Evolutionary conservation across 2,329 filamentous ascomycete genomes (phyloP), one percentile per base, ranked within the genome.

Genomic region (Ilyonectria sp.): DNA sequence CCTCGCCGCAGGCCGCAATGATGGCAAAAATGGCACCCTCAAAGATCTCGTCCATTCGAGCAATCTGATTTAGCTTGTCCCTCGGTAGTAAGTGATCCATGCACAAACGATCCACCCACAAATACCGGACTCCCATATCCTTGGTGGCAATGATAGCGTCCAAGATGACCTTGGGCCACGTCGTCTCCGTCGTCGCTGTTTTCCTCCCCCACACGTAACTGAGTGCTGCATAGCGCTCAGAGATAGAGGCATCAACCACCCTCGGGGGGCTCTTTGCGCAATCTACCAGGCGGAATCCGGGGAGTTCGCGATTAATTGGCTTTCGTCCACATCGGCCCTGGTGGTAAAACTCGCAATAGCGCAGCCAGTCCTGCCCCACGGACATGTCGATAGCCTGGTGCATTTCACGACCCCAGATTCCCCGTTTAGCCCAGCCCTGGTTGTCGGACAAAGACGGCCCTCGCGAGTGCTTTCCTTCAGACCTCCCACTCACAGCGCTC

Each of bases 81-180:
- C 76, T 69, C 0, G 71, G 68, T 2, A 63, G 65, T 2, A 68
- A 19, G 6, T 74, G 68, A 37, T 77, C 73, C 37, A 83, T 79
- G 50, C 82, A 83, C 2, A 79, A 74, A 29, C 74, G 71, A 61
- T 83, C 81, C 2, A 83, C 76, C 82, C 82, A 83, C 2, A 83
- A 73, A 59, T 82, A 80, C 6, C 75, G 67, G 9, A 80, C 67
- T 0, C 79, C 79, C 7, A 83, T 69, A 2, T 74, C 67, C 10
- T 70, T 74, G 0, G 78, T 76, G 6, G 80, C 79, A 2, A 67
- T 61, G 8, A 79, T 76, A 10, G 79, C 77, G 35, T 81, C 79
- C 63, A 66, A 71, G 1, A 81, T 71, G 37, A 79, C 78, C 55
- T 71, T 75, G 29, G 79, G 76, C 79, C 78, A 80, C 0, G 67